These are phyloP conservation scores for Trichophyton simii DNA, from an alignment of 2,329 filamentous ascomycete genomes.

Conservation along the genomic window DNA sequence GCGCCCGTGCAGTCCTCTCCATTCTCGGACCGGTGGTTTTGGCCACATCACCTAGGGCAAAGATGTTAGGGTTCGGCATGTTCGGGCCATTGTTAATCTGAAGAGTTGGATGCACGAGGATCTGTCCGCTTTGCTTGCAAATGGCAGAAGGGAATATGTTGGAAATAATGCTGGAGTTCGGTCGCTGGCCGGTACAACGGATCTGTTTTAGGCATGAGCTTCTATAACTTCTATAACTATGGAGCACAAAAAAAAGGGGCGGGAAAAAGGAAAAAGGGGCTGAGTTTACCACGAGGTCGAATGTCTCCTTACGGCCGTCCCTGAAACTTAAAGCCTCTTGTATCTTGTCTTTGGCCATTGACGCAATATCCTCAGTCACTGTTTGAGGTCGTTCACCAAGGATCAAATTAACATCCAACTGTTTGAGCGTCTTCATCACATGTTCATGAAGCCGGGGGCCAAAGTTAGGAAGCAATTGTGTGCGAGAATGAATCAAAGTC, in stretches of 20 bases:
- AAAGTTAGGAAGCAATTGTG: constrained; percentile 16
- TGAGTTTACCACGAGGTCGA: constrained; percentile 7
- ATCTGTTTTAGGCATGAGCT: constrained; percentile 21
- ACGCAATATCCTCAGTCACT: background rate
- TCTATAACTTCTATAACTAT: background rate
- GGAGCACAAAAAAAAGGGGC: background rate
- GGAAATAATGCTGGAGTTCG: constrained; percentile 5
- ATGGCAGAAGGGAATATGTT: constrained; percentile 35
- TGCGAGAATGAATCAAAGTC: constrained; percentile 31
- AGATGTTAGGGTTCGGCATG: constrained; percentile 36
- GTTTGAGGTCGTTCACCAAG: constrained; percentile 11
- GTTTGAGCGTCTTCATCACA: constrained; percentile 24
- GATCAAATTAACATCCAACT: constrained; percentile 14
- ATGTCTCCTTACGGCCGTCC: constrained; percentile 9
- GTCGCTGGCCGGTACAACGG: constrained; percentile 12
- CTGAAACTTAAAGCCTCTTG: constrained; percentile 7
- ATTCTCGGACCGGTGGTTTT: constrained; percentile 39
- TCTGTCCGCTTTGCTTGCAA: constrained; percentile 34
- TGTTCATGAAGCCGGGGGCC: constrained; percentile 24
- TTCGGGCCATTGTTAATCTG: constrained; percentile 32
- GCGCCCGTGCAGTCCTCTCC: constrained; percentile 42
- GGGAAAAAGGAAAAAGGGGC: too few relatives aligned
- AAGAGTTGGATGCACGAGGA: constrained; percentile 45
- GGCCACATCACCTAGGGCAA: constrained; percentile 51
- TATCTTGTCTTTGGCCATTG: constrained; percentile 2